These are phyloP conservation scores for Phytophthora capsici DNA, from an alignment of 352 stramenopile species.

Conservation along the genomic window DNA sequence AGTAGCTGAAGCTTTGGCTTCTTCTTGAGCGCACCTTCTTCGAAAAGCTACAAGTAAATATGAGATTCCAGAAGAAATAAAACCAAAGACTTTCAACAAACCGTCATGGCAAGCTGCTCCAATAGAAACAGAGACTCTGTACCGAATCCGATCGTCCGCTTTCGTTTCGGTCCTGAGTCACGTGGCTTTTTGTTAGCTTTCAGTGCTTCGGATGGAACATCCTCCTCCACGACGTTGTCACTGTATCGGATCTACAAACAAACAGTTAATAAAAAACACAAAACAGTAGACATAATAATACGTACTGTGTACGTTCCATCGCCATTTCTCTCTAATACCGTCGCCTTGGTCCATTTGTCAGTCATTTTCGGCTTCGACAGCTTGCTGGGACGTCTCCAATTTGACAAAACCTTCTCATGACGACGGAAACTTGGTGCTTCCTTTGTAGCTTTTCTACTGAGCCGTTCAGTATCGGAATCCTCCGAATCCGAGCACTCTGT, in stretches of 20 bases:
- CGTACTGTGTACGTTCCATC: slow-evolving; percentile 53
- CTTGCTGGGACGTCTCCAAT: slow-evolving; percentile 49
- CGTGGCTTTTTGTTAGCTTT: slow-evolving; percentile 26
- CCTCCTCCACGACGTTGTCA: slow-evolving; percentile 60
- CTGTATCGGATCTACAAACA: slow-evolving; percentile 56
- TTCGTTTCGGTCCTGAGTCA: background rate
- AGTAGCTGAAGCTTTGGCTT: slow-evolving; percentile 49
- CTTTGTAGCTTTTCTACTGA: slow-evolving; percentile 5
- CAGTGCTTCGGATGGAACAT: slow-evolving; percentile 47
- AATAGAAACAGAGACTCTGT: slow-evolving; percentile 63
- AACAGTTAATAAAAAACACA: background rate
- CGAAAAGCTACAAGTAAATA: slow-evolving; percentile 48
- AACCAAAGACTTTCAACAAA: slow-evolving; percentile 17
- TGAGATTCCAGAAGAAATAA: background rate
- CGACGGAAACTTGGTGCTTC: slow-evolving; percentile 27
- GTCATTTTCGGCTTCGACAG: slow-evolving; percentile 41
- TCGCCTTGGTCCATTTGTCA: slow-evolving; percentile 38
- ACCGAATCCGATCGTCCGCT: slow-evolving; percentile 22
- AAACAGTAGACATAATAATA: background rate
- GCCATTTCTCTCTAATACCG: slow-evolving; percentile 39
- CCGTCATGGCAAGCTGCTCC: slow-evolving; percentile 72
- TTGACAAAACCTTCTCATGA: slow-evolving; percentile 40
- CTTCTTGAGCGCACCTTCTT: slow-evolving; percentile 55
- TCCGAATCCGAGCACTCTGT: slow-evolving; percentile 42
- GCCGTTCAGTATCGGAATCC: slow-evolving; percentile 28